These are phyloP conservation scores for Grigorovia jiainica DNA, from an alignment of 805 yeast genomes.

Conservation along the genomic window DNA sequence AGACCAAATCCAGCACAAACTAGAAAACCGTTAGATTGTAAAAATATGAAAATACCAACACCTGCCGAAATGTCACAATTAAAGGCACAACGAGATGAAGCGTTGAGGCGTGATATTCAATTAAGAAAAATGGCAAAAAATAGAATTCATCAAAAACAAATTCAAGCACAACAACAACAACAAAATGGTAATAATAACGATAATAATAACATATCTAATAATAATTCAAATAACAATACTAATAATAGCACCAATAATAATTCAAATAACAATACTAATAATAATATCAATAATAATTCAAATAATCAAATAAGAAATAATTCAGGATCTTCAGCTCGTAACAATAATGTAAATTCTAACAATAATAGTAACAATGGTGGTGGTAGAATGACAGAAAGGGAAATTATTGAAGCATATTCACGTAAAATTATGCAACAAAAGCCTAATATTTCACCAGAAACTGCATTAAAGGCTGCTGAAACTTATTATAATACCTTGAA, in stretches of 20 bases:
- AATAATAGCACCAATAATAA: not conserved
- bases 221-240: not conserved
- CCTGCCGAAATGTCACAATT: constrained; percentile 79
- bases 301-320: not conserved
- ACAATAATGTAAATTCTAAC: not conserved
- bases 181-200: constrained; percentile 2
- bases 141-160: constrained; percentile 21
- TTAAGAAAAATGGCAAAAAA: constrained; percentile 26
- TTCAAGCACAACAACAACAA: constrained; percentile 11
- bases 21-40: constrained; percentile 33
- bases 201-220: not conserved
- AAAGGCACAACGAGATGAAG: constrained; percentile 79
- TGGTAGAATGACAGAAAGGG: constrained; percentile 20
- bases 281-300: not conserved
- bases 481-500: constrained; percentile 19
- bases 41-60: constrained; percentile 49
- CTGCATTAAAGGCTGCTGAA: constrained; percentile 28
- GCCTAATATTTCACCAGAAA: constrained; percentile 24
- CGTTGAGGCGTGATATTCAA: constrained; percentile 56
- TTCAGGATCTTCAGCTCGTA: not conserved
- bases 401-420: constrained; percentile 25
- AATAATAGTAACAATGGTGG: constrained; percentile 3
- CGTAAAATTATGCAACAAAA: constrained; percentile 25
- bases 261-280: not conserved
- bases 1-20: constrained; percentile 43